These are phyloP conservation scores for Jamesozyma gamospora DNA, from an alignment of 805 yeast genomes.

Conservation along the genomic window DNA sequence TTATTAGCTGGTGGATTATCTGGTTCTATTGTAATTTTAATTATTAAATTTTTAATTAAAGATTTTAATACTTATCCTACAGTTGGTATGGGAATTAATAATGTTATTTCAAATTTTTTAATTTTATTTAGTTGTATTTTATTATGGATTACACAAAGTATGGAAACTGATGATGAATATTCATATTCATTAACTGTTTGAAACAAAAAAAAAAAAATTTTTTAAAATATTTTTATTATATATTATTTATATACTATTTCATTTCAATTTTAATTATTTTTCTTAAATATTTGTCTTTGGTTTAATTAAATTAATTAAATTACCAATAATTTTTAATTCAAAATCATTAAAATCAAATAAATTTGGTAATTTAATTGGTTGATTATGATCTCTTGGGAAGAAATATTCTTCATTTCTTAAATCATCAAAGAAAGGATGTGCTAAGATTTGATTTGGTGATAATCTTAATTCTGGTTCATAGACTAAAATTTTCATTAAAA, in stretches of 20 bases:
- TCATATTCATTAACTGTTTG: conserved; percentile 79
- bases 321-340: conserved; percentile 42
- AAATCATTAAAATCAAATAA: conserved; percentile 64
- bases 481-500: conserved; percentile 69
- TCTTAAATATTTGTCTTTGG: too few relatives aligned
- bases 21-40: conserved; percentile 81
- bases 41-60: conserved; percentile 72
- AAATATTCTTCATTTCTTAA: conserved; percentile 47
- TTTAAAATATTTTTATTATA: too few relatives aligned
- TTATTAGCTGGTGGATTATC: conserved; percentile 89
- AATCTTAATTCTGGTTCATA: conserved; percentile 84
- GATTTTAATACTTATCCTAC: conserved; percentile 73
- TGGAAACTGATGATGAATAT: conserved; percentile 92
- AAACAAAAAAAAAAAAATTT: conserved; percentile 1
- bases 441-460: conserved; percentile 69
- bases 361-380: conserved; percentile 35
- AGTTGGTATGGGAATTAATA: conserved; percentile 86
- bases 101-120: conserved; percentile 67
- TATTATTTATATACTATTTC: too few relatives aligned
- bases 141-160: conserved; percentile 89
- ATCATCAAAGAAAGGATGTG: conserved; percentile 85
- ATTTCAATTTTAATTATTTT: too few relatives aligned
- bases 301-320: conserved; percentile 13
- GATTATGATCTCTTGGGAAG: conserved; percentile 47
- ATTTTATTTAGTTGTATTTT: conserved; percentile 83